These are phyloP conservation scores for Westerdykella aurantiaca DNA, from an alignment of 2,329 filamentous ascomycete genomes.

Conservation along the genomic window DNA sequence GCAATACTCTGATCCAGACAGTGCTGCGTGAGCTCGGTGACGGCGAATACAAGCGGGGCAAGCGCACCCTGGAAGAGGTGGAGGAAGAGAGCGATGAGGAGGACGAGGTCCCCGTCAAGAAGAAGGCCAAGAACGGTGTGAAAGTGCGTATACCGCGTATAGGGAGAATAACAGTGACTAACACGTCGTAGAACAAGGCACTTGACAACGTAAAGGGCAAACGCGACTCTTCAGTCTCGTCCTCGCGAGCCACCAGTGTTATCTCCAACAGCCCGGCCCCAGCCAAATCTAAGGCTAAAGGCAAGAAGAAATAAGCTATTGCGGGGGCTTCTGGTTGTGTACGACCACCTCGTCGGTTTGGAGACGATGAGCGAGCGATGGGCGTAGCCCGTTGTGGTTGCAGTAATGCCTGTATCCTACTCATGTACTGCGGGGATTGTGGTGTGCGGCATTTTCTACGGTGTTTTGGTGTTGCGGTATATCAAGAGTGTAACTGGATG, in stretches of 20 bases:
- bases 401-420: neutral
- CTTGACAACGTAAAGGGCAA: slow-evolving; percentile 78
- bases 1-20: slow-evolving; percentile 88
- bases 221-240: slow-evolving; percentile 68
- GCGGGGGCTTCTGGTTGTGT: too few relatives aligned
- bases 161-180: slow-evolving; percentile 9
- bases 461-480: slow-evolving; percentile 1
- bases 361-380: too few relatives aligned
- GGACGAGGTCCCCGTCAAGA: slow-evolving; percentile 77
- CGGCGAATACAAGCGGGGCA: slow-evolving; percentile 51
- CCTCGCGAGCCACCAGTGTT: slow-evolving; percentile 84
- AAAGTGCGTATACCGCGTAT: slow-evolving; percentile 55
- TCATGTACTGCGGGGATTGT: neutral
- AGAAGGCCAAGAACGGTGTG: slow-evolving; percentile 83
- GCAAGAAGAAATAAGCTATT: slow-evolving; percentile 44
- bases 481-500: neutral
- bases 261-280: slow-evolving; percentile 62
- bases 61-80: slow-evolving; percentile 73
- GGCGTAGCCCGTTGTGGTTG: too few relatives aligned
- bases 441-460: neutral
- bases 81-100: slow-evolving; percentile 74
- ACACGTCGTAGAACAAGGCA: slow-evolving; percentile 70
- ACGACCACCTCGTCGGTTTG: too few relatives aligned
- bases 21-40: slow-evolving; percentile 81
- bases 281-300: slow-evolving; percentile 43